These are phyloP conservation scores for Claviceps lovelessii DNA, from an alignment of 2,329 filamentous ascomycete genomes.

Conservation along the genomic window DNA sequence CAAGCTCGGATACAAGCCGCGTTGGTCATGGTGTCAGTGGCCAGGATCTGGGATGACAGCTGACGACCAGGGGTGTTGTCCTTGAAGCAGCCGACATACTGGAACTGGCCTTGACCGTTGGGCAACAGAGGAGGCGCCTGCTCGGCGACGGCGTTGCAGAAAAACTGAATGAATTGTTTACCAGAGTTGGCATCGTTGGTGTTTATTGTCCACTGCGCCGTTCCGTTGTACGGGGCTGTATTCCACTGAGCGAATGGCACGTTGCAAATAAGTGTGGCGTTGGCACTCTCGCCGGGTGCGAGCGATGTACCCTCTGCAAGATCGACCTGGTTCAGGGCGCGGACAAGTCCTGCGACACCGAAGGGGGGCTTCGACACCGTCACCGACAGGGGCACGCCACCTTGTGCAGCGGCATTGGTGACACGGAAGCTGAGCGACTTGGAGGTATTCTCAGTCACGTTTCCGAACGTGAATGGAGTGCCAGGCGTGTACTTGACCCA, in stretches of 20 bases:
- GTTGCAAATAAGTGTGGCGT: constrained; percentile 38
- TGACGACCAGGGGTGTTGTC: constrained; percentile 43
- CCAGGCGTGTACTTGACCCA: constrained; percentile 34
- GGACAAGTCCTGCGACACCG: constrained; percentile 37
- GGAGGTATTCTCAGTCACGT: constrained; percentile 37
- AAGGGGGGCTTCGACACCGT: constrained; percentile 49
- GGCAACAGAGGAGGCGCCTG: constrained; percentile 34
- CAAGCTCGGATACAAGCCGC: constrained; percentile 32
- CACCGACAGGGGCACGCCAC: constrained; percentile 33
- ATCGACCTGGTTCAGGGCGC: constrained; percentile 40
- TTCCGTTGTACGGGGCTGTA: constrained; percentile 31
- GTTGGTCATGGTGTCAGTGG: constrained; percentile 27
- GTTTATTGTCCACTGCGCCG: constrained; percentile 41
- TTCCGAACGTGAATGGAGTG: constrained; percentile 38
- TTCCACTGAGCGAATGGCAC: constrained; percentile 45
- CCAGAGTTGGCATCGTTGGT: constrained; percentile 37
- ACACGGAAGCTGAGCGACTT: constrained; percentile 35
- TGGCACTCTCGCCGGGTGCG: constrained; percentile 32
- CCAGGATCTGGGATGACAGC: constrained; percentile 27
- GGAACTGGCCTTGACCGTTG: constrained; percentile 32
- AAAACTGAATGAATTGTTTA: constrained; percentile 38
- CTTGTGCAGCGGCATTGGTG: constrained; percentile 33
- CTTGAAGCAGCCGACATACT: constrained; percentile 39
- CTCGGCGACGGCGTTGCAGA: constrained; percentile 35
- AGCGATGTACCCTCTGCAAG: constrained; percentile 42